Percentiles rank a stretch among this genome's conserved stretches.
phyloP scores from a whole-genome alignment of 2,329 filamentous ascomycete species.

The Aspergillus brasiliensis region DNA sequence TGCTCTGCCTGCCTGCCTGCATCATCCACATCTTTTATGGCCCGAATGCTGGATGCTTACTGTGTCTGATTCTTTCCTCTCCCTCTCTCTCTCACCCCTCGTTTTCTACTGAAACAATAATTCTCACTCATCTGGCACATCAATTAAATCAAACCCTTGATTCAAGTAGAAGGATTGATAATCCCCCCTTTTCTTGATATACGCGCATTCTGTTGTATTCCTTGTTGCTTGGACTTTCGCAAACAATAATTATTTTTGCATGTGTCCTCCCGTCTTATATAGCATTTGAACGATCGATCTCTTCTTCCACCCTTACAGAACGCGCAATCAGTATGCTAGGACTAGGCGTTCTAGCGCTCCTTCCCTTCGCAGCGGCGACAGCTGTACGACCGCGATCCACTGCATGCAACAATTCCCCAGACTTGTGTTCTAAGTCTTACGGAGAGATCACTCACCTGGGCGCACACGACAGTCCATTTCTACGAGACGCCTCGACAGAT shows the following conservation, averaged over 20 bases:
- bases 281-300: not conserved
- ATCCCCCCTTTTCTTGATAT: not conserved
- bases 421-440: slow-evolving; percentile 71
- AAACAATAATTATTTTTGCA: not conserved
- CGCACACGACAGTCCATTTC: slow-evolving; percentile 73
- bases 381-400: slow-evolving; percentile 36
- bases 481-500: slow-evolving; percentile 63
- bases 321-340: slow-evolving; percentile 30
- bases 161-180: not conserved
- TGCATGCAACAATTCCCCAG: slow-evolving; percentile 80
- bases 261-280: not conserved
- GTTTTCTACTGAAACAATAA: not conserved
- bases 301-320: not conserved
- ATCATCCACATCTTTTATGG: slow-evolving; percentile 6
- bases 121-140: not conserved
- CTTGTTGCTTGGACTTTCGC: not conserved
- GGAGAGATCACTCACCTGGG: slow-evolving; percentile 77
- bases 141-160: not conserved
- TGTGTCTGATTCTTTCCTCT: not conserved
- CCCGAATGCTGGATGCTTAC: not conserved
- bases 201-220: not conserved
- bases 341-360: slow-evolving; percentile 31
- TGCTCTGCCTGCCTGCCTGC: not conserved
- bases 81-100: not conserved
- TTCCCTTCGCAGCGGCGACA: slow-evolving; percentile 32